phyloP scores from a whole-genome alignment of 495 filamentous ascomycete genomes.

The Neurospora sp. region DNA sequence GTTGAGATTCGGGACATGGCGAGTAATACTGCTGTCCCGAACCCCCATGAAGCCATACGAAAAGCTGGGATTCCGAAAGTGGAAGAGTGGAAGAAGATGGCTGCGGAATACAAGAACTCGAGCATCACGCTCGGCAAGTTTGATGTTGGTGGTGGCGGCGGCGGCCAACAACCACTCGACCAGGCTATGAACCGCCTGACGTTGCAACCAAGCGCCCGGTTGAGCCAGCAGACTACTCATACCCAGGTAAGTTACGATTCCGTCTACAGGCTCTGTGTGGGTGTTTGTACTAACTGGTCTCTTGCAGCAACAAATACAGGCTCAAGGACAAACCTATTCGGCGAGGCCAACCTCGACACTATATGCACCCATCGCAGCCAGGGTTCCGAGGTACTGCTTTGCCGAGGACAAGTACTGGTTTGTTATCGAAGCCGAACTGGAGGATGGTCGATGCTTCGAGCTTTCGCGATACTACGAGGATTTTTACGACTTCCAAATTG shows the following conservation, averaged over 20 bases:
- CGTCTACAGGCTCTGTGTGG: background rate
- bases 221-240: slow-evolving; percentile 33
- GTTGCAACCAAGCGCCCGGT: slow-evolving; percentile 38
- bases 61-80: slow-evolving; percentile 92
- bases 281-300: slow-evolving; percentile 11
- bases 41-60: slow-evolving; percentile 77
- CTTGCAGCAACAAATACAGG: slow-evolving; percentile 20
- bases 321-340: slow-evolving; percentile 21
- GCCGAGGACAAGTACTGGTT: slow-evolving; percentile 99
- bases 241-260: slow-evolving; percentile 28
- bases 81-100: slow-evolving; percentile 99
- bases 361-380: slow-evolving; percentile 55
- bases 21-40: slow-evolving; percentile 67
- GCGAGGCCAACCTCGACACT: slow-evolving; percentile 34
- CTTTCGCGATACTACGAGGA: slow-evolving; percentile 91
- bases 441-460: slow-evolving; percentile 88
- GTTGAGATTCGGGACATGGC: slow-evolving; percentile 95
- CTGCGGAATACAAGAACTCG: slow-evolving; percentile 97
- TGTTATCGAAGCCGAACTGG: slow-evolving; percentile 83
- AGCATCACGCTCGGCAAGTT: slow-evolving; percentile 93
- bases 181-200: slow-evolving; percentile 76
- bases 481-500: slow-evolving; percentile 98
- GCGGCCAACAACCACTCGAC: slow-evolving; percentile 41
- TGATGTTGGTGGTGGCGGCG: slow-evolving; percentile 42
- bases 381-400: slow-evolving; percentile 89